phyloP scores from a whole-genome alignment of 768 basidiomycete species.

The Macrolepiota dolichaula region DNA sequence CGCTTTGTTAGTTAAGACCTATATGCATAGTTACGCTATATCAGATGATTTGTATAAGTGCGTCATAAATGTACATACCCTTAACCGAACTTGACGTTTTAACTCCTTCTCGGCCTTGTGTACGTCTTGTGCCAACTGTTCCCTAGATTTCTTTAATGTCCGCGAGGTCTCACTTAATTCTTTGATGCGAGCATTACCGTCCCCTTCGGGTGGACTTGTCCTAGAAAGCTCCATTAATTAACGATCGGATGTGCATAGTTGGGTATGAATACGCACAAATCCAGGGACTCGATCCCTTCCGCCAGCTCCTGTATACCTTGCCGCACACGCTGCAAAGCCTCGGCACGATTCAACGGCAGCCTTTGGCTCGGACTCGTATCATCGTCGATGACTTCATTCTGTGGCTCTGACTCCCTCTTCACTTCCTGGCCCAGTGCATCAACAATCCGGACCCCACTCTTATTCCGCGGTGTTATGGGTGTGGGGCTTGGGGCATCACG shows the following conservation, averaged over 20 bases:
- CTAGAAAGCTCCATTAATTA: conserved; percentile 1
- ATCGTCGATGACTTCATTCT: conserved; percentile 20
- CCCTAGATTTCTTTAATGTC: conserved; percentile 47
- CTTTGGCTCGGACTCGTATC: conserved; percentile 10
- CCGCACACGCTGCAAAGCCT: conserved; percentile 56
- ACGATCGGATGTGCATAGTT: background rate
- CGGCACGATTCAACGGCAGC: conserved; percentile 33
- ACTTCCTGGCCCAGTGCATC: conserved; percentile 70
- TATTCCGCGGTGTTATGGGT: conserved; percentile 23
- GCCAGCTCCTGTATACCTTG: conserved; percentile 55
- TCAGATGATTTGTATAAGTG: background rate
- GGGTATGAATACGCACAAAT: conserved; percentile 40
- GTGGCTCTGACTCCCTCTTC: conserved; percentile 24
- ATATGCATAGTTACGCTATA: background rate
- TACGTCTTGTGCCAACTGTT: conserved; percentile 37
- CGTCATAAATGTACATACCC: background rate
- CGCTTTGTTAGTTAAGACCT: background rate
- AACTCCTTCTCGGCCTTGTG: conserved; percentile 36
- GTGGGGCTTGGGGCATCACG: conserved; percentile 10
- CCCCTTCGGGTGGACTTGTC: conserved; percentile 7
- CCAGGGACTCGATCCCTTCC: conserved; percentile 52
- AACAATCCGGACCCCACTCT: conserved; percentile 52
- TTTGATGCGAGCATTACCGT: conserved; percentile 43
- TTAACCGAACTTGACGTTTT: conserved; percentile 10
- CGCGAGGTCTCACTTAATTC: conserved; percentile 53